Conservation (phyloP, 2,329 filamentous ascomycete species). For the Aplosporella prunicola region DNA sequence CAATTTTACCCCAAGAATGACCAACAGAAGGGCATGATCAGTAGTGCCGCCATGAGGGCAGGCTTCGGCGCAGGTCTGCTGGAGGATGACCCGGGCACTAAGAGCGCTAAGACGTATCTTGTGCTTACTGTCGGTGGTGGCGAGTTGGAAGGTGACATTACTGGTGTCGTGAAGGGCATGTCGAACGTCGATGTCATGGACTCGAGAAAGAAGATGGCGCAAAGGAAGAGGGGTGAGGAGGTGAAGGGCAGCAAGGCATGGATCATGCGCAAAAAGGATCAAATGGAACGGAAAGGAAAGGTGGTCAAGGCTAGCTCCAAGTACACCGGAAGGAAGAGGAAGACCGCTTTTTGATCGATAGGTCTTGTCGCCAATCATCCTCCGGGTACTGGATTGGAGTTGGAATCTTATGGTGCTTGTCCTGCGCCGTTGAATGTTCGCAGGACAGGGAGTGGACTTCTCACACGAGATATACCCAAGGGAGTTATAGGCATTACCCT, state of each 20-base stretch:
- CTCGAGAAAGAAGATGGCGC: conserved; percentile 40
- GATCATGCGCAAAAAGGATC: conserved; percentile 80
- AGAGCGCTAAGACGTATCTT: conserved; percentile 93
- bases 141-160: conserved; percentile 61
- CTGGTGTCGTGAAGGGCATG: conserved; percentile 80
- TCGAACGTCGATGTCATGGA: conserved; percentile 68
- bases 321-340: conserved; percentile 85
- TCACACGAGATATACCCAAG: conserved; percentile 9
- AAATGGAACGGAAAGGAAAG: conserved; percentile 92
- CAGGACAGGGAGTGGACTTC: not conserved
- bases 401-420: too few species aligned
- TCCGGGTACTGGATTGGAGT: too few species aligned
- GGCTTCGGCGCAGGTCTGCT: conserved; percentile 92
- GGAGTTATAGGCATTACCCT: conserved; percentile 18
- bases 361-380: not conserved
- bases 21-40: conserved; percentile 84
- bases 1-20: conserved; percentile 99
- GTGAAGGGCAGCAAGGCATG: conserved; percentile 79
- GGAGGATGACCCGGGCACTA: conserved; percentile 92
- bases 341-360: conserved; percentile 57
- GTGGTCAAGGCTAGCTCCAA: conserved; percentile 86
- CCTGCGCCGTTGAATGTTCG: too few species aligned
- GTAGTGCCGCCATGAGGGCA: conserved; percentile 77
- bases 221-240: conserved; percentile 45
- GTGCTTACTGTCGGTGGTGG: conserved; percentile 81